Percentiles rank a stretch among this genome's conserved stretches.
Evolutionary conservation across 208 protist species (phyloP).

Genomic region (Acanthamoeba quina): DNA sequence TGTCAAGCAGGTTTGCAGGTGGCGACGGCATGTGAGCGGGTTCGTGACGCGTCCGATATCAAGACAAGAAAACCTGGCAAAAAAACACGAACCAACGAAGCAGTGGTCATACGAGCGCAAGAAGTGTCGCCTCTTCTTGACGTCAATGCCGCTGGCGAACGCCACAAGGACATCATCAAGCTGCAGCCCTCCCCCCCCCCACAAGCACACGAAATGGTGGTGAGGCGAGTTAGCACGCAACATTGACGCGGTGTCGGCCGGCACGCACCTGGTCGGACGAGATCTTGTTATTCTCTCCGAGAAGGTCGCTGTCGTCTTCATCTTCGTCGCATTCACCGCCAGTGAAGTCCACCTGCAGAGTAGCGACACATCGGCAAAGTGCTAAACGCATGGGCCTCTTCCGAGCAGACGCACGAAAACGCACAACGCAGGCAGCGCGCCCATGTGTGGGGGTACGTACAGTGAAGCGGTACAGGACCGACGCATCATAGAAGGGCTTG

Average conservation of each 20-base stretch:
- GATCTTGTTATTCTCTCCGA: conserved; percentile 43
- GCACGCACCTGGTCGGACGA: conserved; percentile 8
- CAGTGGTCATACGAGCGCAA: conserved; percentile 22
- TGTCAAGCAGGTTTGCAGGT: background rate
- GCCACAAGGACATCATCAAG: conserved; percentile 29
- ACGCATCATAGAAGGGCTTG: conserved; percentile 39
- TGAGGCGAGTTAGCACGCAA: no score
- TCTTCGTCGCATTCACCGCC: conserved; percentile 15
- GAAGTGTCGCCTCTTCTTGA: conserved; percentile 53
- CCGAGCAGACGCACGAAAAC: no score
- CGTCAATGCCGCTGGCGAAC: background rate
- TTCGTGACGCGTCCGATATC: background rate
- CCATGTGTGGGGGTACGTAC: background rate
- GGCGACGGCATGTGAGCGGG: background rate
- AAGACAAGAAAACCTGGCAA: no score
- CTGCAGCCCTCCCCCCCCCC: background rate
- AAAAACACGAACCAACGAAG: background rate
- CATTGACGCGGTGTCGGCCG: background rate
- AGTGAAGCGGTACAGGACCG: conserved; percentile 39
- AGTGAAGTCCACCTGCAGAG: conserved; percentile 10
- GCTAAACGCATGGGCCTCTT: background rate
- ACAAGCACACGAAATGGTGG: no score
- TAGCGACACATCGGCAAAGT: background rate
- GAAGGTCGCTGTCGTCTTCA: conserved; percentile 23
- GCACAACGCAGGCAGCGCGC: no score